Percentiles rank a stretch among this genome's conserved stretches.
These are phyloP conservation scores for Glonium stellatum DNA, from an alignment of 495 filamentous ascomycete species.

Conservation along the genomic window DNA sequence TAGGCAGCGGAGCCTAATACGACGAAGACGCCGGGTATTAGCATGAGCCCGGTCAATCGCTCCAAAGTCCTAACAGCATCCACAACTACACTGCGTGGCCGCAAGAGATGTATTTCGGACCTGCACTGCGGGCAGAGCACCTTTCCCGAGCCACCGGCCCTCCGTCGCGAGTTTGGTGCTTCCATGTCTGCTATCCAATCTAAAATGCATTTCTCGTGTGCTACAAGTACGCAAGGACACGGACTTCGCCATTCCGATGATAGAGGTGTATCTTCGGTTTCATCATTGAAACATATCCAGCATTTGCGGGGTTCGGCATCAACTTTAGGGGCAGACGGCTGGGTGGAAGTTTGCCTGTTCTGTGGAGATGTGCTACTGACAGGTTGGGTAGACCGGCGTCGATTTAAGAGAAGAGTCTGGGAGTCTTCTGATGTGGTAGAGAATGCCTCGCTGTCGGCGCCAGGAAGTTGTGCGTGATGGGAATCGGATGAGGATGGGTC, in stretches of 20 bases:
- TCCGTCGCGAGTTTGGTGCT: conserved; percentile 47
- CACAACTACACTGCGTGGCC: conserved; percentile 63
- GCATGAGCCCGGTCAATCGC: conserved; percentile 46
- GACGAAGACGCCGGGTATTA: conserved; percentile 46
- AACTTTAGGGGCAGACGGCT: conserved; percentile 1
- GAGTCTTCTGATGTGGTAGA: conserved; percentile 32
- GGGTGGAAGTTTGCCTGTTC: conserved; percentile 7
- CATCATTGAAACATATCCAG: conserved; percentile 87
- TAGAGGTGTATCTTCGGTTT: conserved; percentile 65
- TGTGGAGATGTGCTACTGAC: background rate
- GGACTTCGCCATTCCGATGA: conserved; percentile 72
- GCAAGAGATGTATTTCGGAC: conserved; percentile 63
- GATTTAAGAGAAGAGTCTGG: conserved; percentile 34
- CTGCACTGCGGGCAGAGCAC: conserved; percentile 87
- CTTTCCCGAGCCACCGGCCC: conserved; percentile 42
- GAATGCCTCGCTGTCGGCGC: conserved; percentile 20
- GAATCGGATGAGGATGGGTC: conserved; percentile 8
- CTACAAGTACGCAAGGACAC: conserved; percentile 81
- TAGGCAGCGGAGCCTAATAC: conserved; percentile 27
- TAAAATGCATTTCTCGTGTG: conserved; percentile 84
- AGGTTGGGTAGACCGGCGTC: background rate
- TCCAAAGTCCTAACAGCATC: conserved; percentile 51
- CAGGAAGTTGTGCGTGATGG: conserved; percentile 13
- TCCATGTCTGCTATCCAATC: conserved; percentile 87
- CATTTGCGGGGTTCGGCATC: conserved; percentile 55